A percentile compares a stretch with the other conserved stretches of the same genome.
Conservation (phyloP, 768 basidiomycete genomes). For the Tricholoma furcatifolium region DNA sequence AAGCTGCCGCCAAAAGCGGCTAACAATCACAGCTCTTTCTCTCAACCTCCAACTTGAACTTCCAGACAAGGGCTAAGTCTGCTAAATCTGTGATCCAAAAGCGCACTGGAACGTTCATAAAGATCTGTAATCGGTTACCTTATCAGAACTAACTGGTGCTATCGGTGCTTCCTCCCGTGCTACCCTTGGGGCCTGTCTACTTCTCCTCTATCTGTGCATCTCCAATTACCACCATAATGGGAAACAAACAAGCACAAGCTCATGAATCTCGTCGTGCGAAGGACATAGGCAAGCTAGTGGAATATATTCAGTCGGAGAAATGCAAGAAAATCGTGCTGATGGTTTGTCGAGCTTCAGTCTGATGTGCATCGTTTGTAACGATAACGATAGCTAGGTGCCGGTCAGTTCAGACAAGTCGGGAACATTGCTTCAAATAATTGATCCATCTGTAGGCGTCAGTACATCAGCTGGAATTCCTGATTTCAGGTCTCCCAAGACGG, state of each 20-base stretch:
- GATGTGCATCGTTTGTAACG: neutral
- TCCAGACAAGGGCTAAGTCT: no score
- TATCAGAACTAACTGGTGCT: no score
- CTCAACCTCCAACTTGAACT: no score
- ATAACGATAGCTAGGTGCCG: conserved; percentile 59
- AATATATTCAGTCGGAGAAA: conserved; percentile 65
- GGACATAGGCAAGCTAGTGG: conserved; percentile 49
- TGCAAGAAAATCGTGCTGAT: conserved; percentile 74
- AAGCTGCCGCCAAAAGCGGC: no score
- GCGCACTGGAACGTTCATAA: no score
- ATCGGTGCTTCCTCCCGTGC: no score
- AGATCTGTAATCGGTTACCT: no score
- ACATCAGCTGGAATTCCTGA: conserved; percentile 87
- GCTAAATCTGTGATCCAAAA: no score
- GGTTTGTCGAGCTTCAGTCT: conserved; percentile 40
- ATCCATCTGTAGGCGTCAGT: conserved; percentile 52
- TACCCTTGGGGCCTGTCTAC: no score
- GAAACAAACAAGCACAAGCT: neutral
- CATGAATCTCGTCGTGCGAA: conserved; percentile 10
- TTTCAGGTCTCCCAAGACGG: conserved; percentile 84
- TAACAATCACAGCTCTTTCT: no score
- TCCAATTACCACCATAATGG: neutral
- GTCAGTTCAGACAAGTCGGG: conserved; percentile 31
- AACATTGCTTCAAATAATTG: neutral
- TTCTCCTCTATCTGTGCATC: no score